phyloP scores from a whole-genome alignment of 192 early-diverging fungal species.

The Mortierella antarctica region DNA sequence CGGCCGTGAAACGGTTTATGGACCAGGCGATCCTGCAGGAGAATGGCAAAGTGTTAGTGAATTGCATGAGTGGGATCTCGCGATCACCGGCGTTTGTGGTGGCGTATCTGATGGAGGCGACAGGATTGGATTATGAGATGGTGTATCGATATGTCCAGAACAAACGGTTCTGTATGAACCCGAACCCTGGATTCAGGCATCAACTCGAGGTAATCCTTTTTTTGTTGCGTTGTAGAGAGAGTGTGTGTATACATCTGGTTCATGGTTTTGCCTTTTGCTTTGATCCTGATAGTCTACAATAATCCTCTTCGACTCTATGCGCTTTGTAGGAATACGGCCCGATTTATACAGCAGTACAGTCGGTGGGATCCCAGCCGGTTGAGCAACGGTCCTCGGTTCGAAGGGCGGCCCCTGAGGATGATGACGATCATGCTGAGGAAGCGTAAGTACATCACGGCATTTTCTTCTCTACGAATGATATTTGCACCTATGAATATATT shows the following conservation, averaged over 20 bases:
- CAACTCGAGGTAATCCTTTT: constrained; percentile 73
- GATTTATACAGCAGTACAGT: constrained; percentile 73
- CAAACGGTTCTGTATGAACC: constrained; percentile 88
- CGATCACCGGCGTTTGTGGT: constrained; percentile 88
- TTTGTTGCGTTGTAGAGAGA: too few species aligned
- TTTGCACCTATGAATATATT: background rate
- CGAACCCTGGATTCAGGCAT: constrained; percentile 82
- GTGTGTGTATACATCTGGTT: background rate
- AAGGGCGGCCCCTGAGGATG: constrained; percentile 68
- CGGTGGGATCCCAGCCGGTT: constrained; percentile 54
- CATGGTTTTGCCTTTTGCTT: background rate
- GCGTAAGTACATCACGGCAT: constrained; percentile 17
- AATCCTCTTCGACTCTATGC: background rate
- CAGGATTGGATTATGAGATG: constrained; percentile 70
- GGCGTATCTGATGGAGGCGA: constrained; percentile 88
- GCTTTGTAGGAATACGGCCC: constrained; percentile 80
- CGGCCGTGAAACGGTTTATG: constrained; percentile 69
- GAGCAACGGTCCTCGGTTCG: constrained; percentile 60
- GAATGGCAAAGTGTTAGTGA: constrained; percentile 70
- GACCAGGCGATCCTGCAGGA: constrained; percentile 49
- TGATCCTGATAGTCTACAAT: background rate
- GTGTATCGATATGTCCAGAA: constrained; percentile 90
- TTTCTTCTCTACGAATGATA: background rate
- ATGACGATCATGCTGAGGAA: constrained; percentile 56
- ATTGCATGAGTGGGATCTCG: constrained; percentile 86